phyloP scores from a whole-genome alignment of 768 basidiomycete genomes.

The Rhodocollybia butyracea region DNA sequence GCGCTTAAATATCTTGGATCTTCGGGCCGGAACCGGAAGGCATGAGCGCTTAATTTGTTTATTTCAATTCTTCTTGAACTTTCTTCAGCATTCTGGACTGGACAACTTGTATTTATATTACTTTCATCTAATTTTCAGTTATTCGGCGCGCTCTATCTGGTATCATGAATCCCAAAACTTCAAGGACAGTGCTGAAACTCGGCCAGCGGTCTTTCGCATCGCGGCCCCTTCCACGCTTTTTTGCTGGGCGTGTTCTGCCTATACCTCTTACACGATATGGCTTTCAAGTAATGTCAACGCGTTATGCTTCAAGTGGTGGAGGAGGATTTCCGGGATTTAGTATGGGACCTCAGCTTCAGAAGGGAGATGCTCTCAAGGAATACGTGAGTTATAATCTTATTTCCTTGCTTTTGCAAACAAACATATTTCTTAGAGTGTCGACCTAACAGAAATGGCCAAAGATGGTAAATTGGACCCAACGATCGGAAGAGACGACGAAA shows the following conservation, averaged over 20 bases:
- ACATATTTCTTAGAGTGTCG: constrained; percentile 54
- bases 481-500: constrained; percentile 91
- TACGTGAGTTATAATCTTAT: constrained; percentile 35
- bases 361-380: constrained; percentile 86
- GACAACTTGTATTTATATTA: neutral
- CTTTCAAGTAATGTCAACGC: constrained; percentile 13
- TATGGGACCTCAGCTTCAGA: constrained; percentile 60
- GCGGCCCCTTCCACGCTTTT: neutral
- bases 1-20: too few relatives aligned
- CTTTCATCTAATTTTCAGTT: neutral
- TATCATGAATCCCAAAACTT: neutral
- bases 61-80: neutral
- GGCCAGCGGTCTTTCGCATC: neutral
- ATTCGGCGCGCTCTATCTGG: neutral
- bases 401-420: neutral
- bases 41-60: too few relatives aligned
- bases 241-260: neutral
- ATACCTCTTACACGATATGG: constrained; percentile 1
- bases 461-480: constrained; percentile 87
- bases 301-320: constrained; percentile 46
- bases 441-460: constrained; percentile 80
- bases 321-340: constrained; percentile 62
- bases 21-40: too few relatives aligned
- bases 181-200: neutral
- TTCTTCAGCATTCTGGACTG: neutral